Percentiles rank a stretch among this genome's conserved stretches.
Evolutionary conservation across 352 stramenopile genomes (phyloP).

Genomic region (Globisporangium abappressorium): DNA sequence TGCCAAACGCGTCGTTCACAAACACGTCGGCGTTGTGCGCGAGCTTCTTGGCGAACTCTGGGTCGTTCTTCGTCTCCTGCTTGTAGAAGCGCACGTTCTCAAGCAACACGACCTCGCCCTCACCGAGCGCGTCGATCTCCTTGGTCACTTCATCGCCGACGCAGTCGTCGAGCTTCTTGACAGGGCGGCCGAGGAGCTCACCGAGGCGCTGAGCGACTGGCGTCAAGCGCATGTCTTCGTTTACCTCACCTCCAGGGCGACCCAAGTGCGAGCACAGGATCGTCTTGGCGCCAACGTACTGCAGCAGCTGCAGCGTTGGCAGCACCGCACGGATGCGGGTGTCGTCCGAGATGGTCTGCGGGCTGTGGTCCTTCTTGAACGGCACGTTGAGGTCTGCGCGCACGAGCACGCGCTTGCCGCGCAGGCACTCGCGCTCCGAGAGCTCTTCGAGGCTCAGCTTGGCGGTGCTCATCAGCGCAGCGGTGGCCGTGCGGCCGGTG

Average conservation of each 20-base stretch:
- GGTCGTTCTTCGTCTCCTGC: slow-evolving; percentile 96
- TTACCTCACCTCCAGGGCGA: slow-evolving; percentile 91
- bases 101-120: slow-evolving; percentile 92
- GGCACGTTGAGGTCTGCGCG: slow-evolving; percentile 99
- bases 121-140: slow-evolving; percentile 74
- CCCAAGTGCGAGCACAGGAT: slow-evolving; percentile 96
- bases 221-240: slow-evolving; percentile 78
- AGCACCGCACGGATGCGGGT: slow-evolving; percentile 95
- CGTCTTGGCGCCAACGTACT: slow-evolving; percentile 94
- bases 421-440: slow-evolving; percentile 63
- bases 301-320: slow-evolving; percentile 92
- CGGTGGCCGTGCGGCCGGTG: slow-evolving; percentile 15
- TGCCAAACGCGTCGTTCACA: slow-evolving; percentile 99
- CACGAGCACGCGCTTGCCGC: slow-evolving; percentile 97
- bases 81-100: slow-evolving; percentile 98
- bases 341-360: slow-evolving; percentile 95
- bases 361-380: slow-evolving; percentile 88
- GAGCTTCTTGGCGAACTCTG: slow-evolving; percentile 93
- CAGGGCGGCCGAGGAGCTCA: slow-evolving; percentile 90
- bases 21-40: slow-evolving; percentile 92
- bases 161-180: slow-evolving; percentile 95
- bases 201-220: slow-evolving; percentile 92
- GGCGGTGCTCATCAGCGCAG: slow-evolving; percentile 41
- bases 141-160: slow-evolving; percentile 89
- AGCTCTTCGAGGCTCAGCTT: slow-evolving; percentile 77